Evolutionary conservation across 257 asterid genomes (phyloP), one percentile per base, ranked within the genome.

Genomic region (Solanum rostratum): DNA sequence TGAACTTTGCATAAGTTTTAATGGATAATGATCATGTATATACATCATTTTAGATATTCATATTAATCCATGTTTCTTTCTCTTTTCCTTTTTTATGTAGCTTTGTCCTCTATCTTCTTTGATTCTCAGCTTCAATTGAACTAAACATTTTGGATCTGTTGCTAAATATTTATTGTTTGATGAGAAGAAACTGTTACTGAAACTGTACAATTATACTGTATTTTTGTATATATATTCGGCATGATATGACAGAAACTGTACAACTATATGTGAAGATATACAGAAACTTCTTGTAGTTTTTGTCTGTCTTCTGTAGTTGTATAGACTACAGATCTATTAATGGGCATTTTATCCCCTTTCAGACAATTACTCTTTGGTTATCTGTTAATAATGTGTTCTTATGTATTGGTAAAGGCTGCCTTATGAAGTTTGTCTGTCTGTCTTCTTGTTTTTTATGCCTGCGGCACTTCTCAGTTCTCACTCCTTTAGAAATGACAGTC

Each of bases 311-410:
- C 84, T 83, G 80, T 86, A 89, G 81, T 90, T 89, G 97, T 91
- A 94, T 94, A 91, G 90, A 87, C 91, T 92, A 94, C 95, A 91
- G 91, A 89, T 90, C 88, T 74, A n/a, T 70, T 78, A 60, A 85
- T 84, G 71, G 55, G 84, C 50, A 81, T 87, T 88, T 88, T 79
- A 87, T 86, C 89, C 70, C 84, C 82, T 52, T 86, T 87, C 82
- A 83, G 79, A 84, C 87, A 73, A 66, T 71, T 86, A 39, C 59
- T 85, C n/a, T 63, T 10, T 50, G 59, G 85, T 37, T 82, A 19
- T 78, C n/a, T 41, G 53, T 85, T n/a, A n/a, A n/a, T 71, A 24
- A 65, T 83, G 46, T 65, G 37, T 76, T 76, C 62, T 76, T 76
- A 2, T 76, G 45, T 69, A 19, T 19, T 69, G 78, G 78, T 68